Evolutionary conservation across 345 rosid genomes (phyloP).

Genomic region (Hypericum androsaemum): DNA sequence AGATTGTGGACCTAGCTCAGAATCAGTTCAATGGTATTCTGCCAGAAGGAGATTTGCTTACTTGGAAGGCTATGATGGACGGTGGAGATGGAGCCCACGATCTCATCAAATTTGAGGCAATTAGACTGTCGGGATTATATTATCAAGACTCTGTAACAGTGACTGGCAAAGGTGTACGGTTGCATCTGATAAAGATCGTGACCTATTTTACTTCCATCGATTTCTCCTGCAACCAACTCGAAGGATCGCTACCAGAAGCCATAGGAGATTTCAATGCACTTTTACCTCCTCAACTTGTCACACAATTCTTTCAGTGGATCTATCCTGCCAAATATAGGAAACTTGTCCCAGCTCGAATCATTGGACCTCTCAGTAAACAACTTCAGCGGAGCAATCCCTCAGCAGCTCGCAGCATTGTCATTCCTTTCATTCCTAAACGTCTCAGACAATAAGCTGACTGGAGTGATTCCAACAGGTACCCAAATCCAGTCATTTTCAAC

Average conservation of each 20-base stretch:
- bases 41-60: background rate
- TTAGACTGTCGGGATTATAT: no score
- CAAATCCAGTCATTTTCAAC: no score
- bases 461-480: background rate
- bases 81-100: background rate
- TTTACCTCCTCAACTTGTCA: background rate
- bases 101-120: no score
- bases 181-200: no score
- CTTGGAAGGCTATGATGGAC: slow-evolving; percentile 6
- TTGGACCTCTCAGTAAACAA: slow-evolving; percentile 23
- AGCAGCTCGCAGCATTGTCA: background rate
- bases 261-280: no score
- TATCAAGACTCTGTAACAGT: no score
- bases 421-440: slow-evolving; percentile 11
- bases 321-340: background rate
- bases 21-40: slow-evolving; percentile 6
- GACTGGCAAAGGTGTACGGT: no score
- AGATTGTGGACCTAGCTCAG: background rate
- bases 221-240: no score
- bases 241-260: no score
- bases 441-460: slow-evolving; percentile 25
- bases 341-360: background rate
- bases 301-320: background rate
- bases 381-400: slow-evolving; percentile 31
- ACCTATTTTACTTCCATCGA: no score